Evolutionary conservation across 805 yeast species (phyloP), one percentile per base, ranked within the genome.

Genomic region (Isabelozyma rhagii): DNA sequence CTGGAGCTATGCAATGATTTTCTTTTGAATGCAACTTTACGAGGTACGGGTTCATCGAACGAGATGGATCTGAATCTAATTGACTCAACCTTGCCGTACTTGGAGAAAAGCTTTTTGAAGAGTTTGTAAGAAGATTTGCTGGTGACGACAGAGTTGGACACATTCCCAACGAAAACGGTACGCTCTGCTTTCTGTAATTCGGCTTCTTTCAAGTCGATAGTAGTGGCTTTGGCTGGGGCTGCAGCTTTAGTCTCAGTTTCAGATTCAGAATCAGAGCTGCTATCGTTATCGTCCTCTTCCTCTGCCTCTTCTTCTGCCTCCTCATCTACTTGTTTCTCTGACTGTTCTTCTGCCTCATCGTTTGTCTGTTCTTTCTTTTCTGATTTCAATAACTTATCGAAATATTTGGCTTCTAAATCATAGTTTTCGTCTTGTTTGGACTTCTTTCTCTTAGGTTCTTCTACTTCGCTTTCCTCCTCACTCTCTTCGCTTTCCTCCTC

Each of bases 21-120:
- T 59, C 84, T 81, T 52, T 88, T 85, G 63, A 85, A 90, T 0
- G 99, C 98, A 38, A 89, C 91, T 62, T 91, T 93, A 64, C 97
- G 81, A 48, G 98, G 98, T 45, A 91, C 75, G 34, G 87, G 84
- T 62, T 91, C 96, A 48, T 86, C 83, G 55, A 92, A 89, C 2
- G 97, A 89, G 56, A 94, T 86, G 2, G 97, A 91, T 69, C 99
- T 81, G 75, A 91, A 94, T 66, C 99, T 79, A 46, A 91, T 77
- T 10, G 97, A 87, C 44, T 82, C 85, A 45, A 93, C 74, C 18
- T 70, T 66, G 10, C 88, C 88, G 48, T 61, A 64, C 39, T 71
- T 62, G 31, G 67, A 61, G 57, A 93, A 87, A n/a, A 79, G 68
- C 53, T 73, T 74, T 65, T 88, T 87, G 68, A 93, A 85, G 47